Evolutionary conservation across 495 filamentous ascomycete species (phyloP), one percentile per base, ranked within the genome.

Genomic region (Penicillium herquei): DNA sequence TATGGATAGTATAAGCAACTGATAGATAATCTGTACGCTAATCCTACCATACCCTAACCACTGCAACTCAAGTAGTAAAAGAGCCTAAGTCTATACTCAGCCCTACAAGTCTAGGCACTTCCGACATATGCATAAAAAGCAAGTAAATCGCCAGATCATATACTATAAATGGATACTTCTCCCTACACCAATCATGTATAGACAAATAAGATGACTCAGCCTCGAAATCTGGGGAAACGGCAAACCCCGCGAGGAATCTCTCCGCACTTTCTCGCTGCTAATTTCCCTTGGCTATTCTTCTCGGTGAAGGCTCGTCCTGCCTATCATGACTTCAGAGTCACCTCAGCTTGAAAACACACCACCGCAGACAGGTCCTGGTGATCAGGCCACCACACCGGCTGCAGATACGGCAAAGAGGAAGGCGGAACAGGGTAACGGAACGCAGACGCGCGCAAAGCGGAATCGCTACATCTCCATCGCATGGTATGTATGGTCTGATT

Each of bases 381-480:
- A 72, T 18, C 68, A 62, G 46, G 51, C 55, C 14, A 55, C 59
- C 33, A 55, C 62, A 31, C 57, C 63, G 16, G 46, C 58, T n/a
- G 52, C 58, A 7, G 71, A 76, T 40, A 64, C 65, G 30, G 65
- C 66, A 32, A 81, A 80, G 68, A 75, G 78, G 58, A 80, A 78
- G 58, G 70, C 70, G 63, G 77, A 78, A 69, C 73, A 74, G 56
- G 54, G 59, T 62, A 74, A 73, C 71, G 76, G 74, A 73, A 76
- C 66, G 7, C 74, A 70, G 31, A 74, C 70, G 63, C 77, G 78
- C 70, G 61, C 79, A 58, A 81, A 81, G 73, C 76, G 79, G 67
- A 81, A 81, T 76, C 78, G 90, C 67, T 96, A 96, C 74, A 93
- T 94, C 66, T 91, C 89, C 35, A 94, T 96, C 61, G 91, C 91